These are phyloP conservation scores for Penicillium sp. DNA, from an alignment of 2,329 filamentous ascomycete species.

Conservation along the genomic window DNA sequence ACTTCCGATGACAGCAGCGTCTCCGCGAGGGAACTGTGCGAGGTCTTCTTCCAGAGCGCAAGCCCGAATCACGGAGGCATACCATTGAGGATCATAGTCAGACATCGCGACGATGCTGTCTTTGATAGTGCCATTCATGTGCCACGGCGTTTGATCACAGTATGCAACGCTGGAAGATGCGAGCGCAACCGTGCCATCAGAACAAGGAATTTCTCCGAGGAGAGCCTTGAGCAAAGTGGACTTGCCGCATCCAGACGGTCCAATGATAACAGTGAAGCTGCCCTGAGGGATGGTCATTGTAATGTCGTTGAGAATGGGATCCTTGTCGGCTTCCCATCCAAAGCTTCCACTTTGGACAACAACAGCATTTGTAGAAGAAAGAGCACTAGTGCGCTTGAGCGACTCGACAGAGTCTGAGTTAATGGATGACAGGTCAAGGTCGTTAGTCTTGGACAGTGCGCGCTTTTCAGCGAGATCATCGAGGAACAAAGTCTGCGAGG, in stretches of 20 bases:
- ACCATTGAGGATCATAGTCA: constrained; percentile 38
- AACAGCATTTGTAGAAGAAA: constrained; percentile 30
- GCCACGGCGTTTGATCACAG: constrained; percentile 44
- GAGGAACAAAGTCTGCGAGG: constrained; percentile 10
- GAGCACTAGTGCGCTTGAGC: constrained; percentile 16
- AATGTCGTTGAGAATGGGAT: constrained; percentile 43
- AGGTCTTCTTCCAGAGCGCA: constrained; percentile 43
- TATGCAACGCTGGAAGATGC: constrained; percentile 37
- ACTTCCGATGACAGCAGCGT: constrained; percentile 50
- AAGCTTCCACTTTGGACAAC: constrained; percentile 48
- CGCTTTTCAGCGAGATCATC: constrained; percentile 23
- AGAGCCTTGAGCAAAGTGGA: constrained; percentile 50
- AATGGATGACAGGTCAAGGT: constrained; percentile 25
- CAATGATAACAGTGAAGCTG: constrained; percentile 50
- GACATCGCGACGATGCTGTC: constrained; percentile 42
- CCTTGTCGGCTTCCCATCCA: constrained; percentile 47
- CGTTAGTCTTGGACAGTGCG: constrained; percentile 18
- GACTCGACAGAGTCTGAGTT: constrained; percentile 25
- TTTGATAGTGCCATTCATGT: constrained; percentile 43
- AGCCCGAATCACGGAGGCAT: constrained; percentile 35
- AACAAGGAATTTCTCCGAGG: constrained; percentile 43
- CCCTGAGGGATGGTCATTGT: constrained; percentile 42
- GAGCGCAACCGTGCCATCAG: constrained; percentile 35
- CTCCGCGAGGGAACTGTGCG: constrained; percentile 39
- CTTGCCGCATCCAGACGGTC: constrained; percentile 54